phyloP scores from a whole-genome alignment of 768 basidiomycete species.

The Mycena alexandri region DNA sequence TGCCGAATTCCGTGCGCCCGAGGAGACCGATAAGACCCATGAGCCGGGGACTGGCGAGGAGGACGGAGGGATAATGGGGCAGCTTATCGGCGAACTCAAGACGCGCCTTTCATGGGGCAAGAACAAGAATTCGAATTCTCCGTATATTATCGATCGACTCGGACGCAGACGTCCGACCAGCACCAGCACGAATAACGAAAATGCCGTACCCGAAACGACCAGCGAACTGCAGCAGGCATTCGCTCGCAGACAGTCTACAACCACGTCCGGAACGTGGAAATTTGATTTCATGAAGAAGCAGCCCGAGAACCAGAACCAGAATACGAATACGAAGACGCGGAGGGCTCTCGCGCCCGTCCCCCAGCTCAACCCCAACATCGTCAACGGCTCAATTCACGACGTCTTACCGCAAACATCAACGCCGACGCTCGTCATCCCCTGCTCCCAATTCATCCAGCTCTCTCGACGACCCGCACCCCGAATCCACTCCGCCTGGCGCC shows the following conservation, averaged over 20 bases:
- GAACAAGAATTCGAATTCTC: neutral
- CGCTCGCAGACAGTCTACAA: slow-evolving; percentile 14
- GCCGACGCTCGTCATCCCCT: neutral
- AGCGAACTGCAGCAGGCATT: slow-evolving; percentile 29
- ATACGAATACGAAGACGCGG: neutral
- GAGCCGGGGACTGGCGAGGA: no score
- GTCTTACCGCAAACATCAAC: no score
- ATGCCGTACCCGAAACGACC: neutral
- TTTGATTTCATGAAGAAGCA: neutral
- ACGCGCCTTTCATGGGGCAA: neutral
- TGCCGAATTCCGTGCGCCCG: neutral
- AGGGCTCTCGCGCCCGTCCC: neutral
- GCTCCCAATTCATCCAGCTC: neutral
- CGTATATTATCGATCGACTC: neutral
- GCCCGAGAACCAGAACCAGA: no score
- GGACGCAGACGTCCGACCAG: no score
- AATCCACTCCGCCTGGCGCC: slow-evolving; percentile 20
- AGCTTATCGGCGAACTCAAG: slow-evolving; percentile 9
- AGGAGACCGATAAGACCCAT: neutral
- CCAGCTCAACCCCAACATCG: neutral
- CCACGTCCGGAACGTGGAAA: neutral
- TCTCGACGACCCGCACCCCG: neutral
- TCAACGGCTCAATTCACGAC: neutral
- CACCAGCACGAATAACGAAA: neutral
- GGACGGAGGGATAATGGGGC: neutral